These are phyloP conservation scores for Carex cristatella DNA, from an alignment of 176 grass and related monocot species.

Conservation along the genomic window DNA sequence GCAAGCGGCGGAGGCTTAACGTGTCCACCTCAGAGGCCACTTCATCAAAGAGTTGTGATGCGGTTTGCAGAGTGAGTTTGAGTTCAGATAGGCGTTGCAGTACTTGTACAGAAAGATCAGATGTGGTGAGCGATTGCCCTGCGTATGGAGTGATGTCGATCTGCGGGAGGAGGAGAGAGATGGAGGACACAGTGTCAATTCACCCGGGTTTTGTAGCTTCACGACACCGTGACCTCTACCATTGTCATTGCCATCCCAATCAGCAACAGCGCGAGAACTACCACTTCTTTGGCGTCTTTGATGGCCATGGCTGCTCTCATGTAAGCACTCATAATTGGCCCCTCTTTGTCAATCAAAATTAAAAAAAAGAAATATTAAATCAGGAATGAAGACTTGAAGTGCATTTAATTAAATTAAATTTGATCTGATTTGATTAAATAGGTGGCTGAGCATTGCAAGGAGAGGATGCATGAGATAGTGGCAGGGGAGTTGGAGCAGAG, in stretches of 20 bases:
- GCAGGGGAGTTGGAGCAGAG: constrained; percentile 34
- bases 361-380: neutral
- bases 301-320: constrained; percentile 95
- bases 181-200: constrained; percentile 71
- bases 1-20: constrained; percentile 27
- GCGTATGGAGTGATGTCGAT: constrained; percentile 55
- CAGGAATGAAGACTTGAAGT: neutral
- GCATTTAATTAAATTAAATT: neutral
- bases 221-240: neutral
- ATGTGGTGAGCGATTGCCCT: neutral
- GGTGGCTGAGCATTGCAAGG: constrained; percentile 60
- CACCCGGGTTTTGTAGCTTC: constrained; percentile 34
- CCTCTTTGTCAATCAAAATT: neutral
- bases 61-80: neutral
- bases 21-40: neutral
- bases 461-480: constrained; percentile 83
- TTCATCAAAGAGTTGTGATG: neutral
- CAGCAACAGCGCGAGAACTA: neutral
- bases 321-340: constrained; percentile 23
- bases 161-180: constrained; percentile 71
- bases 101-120: too few relatives aligned
- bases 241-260: neutral
- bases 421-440: neutral
- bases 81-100: neutral
- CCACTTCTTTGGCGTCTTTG: constrained; percentile 84